These are phyloP conservation scores for Purpureocillium takamizusanense DNA, from an alignment of 2,329 filamentous ascomycete genomes.

Conservation along the genomic window DNA sequence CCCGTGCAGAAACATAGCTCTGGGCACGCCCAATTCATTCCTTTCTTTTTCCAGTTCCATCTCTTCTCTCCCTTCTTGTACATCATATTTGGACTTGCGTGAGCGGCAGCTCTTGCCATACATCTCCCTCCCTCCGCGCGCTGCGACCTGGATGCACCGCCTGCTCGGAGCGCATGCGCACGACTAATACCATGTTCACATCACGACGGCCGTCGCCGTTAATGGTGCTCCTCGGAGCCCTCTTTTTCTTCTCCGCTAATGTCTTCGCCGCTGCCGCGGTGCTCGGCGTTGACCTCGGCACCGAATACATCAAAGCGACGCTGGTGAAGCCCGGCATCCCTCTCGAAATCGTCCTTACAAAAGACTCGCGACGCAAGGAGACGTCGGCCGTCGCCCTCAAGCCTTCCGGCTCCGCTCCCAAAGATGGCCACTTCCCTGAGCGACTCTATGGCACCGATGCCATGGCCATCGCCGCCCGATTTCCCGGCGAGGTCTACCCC, in stretches of 20 bases:
- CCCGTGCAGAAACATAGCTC: no score
- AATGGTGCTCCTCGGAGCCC: slow-evolving; percentile 26
- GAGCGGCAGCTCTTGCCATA: neutral
- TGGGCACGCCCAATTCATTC: slow-evolving; percentile 4
- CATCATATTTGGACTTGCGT: no score
- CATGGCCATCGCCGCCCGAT: slow-evolving; percentile 74
- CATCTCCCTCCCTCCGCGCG: no score
- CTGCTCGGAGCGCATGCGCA: slow-evolving; percentile 10
- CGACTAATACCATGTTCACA: slow-evolving; percentile 21
- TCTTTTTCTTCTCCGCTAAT: slow-evolving; percentile 29
- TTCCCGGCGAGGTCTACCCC: slow-evolving; percentile 87
- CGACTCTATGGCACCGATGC: slow-evolving; percentile 88
- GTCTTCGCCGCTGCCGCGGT: slow-evolving; percentile 60
- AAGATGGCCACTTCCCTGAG: slow-evolving; percentile 68
- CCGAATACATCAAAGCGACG: slow-evolving; percentile 92
- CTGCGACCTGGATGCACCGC: slow-evolving; percentile 4
- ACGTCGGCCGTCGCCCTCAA: slow-evolving; percentile 88
- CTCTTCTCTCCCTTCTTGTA: no score
- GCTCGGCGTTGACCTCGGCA: slow-evolving; percentile 87
- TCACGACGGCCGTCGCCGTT: slow-evolving; percentile 24
- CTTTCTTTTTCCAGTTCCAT: slow-evolving; percentile 1
- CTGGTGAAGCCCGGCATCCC: slow-evolving; percentile 95
- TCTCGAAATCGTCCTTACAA: slow-evolving; percentile 94
- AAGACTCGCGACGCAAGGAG: slow-evolving; percentile 96
- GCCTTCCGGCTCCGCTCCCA: slow-evolving; percentile 57